phyloP scores from a whole-genome alignment of 176 grass and related monocot genomes.

The Juncus inflexus region DNA sequence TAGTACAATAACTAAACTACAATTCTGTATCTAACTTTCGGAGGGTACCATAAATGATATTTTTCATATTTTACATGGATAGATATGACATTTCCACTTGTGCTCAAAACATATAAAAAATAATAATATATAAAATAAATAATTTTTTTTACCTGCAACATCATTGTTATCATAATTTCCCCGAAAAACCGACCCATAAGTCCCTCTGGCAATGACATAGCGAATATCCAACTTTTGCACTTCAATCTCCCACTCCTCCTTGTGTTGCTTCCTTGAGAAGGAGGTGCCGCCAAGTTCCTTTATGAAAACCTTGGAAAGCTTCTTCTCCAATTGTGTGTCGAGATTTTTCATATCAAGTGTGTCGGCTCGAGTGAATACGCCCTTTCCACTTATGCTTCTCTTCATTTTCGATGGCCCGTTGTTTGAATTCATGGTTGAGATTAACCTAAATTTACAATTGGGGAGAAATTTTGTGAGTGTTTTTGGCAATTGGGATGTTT shows the following conservation, averaged over 20 bases:
- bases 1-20: too few species aligned
- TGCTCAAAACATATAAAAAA: not conserved
- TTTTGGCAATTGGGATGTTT: not conserved
- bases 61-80: too few species aligned
- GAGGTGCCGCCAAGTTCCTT: constrained; percentile 24
- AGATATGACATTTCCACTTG: not conserved
- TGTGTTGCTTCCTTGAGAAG: constrained; percentile 25
- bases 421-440: constrained; percentile 22
- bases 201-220: constrained; percentile 60
- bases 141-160: constrained; percentile 53
- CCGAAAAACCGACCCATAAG: constrained; percentile 81
- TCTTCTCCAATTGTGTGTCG: constrained; percentile 80
- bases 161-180: constrained; percentile 66
- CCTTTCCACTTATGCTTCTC: constrained; percentile 35
- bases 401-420: not conserved
- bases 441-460: too few species aligned
- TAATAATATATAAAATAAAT: not conserved
- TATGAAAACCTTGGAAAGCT: constrained; percentile 58
- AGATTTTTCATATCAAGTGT: constrained; percentile 59
- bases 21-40: not conserved
- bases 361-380: constrained; percentile 62
- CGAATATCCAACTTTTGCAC: constrained; percentile 72
- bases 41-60: too few species aligned
- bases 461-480: too few species aligned
- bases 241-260: constrained; percentile 72